Conservation (phyloP, 2,329 filamentous ascomycete species). For the Alternaria triticimaculans region DNA sequence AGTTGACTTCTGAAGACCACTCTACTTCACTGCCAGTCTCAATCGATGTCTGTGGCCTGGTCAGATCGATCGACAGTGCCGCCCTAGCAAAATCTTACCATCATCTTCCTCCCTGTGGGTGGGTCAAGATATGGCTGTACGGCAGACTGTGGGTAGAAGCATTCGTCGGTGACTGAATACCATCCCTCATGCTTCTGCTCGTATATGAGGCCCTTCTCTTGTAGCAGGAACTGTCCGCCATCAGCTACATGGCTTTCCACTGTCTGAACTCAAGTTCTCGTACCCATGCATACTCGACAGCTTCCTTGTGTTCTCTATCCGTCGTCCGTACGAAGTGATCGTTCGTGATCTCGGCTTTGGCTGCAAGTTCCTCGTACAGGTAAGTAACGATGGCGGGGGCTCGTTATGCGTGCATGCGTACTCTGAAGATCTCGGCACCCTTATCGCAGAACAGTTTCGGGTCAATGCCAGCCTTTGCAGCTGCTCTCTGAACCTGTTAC, state of each 20-base stretch:
- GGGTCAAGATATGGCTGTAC: slow-evolving; percentile 79
- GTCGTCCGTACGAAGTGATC: slow-evolving; percentile 95
- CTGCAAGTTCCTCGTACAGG: slow-evolving; percentile 66
- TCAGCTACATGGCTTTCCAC: slow-evolving; percentile 25
- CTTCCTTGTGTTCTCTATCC: slow-evolving; percentile 78
- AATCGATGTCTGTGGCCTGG: slow-evolving; percentile 62
- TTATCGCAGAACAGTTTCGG: slow-evolving; percentile 88
- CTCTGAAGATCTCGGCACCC: slow-evolving; percentile 79
- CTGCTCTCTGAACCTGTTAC: slow-evolving; percentile 79
- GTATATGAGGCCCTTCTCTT: slow-evolving; percentile 80
- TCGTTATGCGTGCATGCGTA: slow-evolving; percentile 30
- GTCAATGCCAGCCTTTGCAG: slow-evolving; percentile 70
- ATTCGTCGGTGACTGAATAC: slow-evolving; percentile 97
- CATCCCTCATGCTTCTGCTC: slow-evolving; percentile 87
- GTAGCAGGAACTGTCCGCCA: slow-evolving; percentile 65
- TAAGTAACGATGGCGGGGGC: slow-evolving; percentile 4
- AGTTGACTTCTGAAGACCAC: slow-evolving; percentile 92
- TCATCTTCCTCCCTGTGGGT: slow-evolving; percentile 80
- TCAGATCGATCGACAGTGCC: slow-evolving; percentile 17
- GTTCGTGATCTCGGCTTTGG: slow-evolving; percentile 71
- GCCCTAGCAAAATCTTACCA: slow-evolving; percentile 58
- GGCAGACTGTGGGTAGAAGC: slow-evolving; percentile 83
- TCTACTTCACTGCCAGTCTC: slow-evolving; percentile 94
- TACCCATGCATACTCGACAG: slow-evolving; percentile 89
- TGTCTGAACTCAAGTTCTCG: slow-evolving; percentile 5